These are phyloP conservation scores for Cadophora gregata DNA, from an alignment of 2,329 filamentous ascomycete genomes.

Conservation along the genomic window DNA sequence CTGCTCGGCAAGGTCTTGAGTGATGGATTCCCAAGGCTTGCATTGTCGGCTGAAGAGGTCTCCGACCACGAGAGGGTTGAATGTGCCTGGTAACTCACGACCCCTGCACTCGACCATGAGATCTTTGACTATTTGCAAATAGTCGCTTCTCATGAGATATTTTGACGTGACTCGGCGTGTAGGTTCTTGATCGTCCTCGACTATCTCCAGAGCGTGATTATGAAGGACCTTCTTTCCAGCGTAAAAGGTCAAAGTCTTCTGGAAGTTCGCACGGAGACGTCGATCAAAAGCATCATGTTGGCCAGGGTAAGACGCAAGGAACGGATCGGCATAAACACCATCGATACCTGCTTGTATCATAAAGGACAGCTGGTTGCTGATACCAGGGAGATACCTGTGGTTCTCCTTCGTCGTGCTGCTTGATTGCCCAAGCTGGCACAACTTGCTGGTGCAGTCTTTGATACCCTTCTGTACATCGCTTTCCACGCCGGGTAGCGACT, in stretches of 20 bases:
- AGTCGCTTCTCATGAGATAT: slow-evolving; percentile 17
- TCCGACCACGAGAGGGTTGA: slow-evolving; percentile 26
- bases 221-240: slow-evolving; percentile 21
- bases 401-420: slow-evolving; percentile 16
- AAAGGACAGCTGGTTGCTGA: slow-evolving; percentile 19
- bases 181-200: slow-evolving; percentile 6
- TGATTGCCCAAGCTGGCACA: slow-evolving; percentile 16
- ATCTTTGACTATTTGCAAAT: slow-evolving; percentile 11
- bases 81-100: slow-evolving; percentile 23
- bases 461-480: slow-evolving; percentile 33
- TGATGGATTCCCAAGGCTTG: slow-evolving; percentile 24
- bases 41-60: slow-evolving; percentile 24
- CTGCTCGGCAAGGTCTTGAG: slow-evolving; percentile 18
- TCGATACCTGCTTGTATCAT: slow-evolving; percentile 23
- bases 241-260: slow-evolving; percentile 22
- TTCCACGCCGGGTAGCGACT: slow-evolving; percentile 21
- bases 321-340: slow-evolving; percentile 26
- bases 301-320: slow-evolving; percentile 16
- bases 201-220: slow-evolving; percentile 19
- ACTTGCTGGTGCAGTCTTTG: background rate
- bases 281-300: slow-evolving; percentile 17
- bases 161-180: background rate
- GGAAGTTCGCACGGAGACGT: slow-evolving; percentile 25
- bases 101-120: slow-evolving; percentile 18
- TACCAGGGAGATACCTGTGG: slow-evolving; percentile 17